Conservation (phyloP, 768 basidiomycete species). For the Pulveroboletus ravenelii region DNA sequence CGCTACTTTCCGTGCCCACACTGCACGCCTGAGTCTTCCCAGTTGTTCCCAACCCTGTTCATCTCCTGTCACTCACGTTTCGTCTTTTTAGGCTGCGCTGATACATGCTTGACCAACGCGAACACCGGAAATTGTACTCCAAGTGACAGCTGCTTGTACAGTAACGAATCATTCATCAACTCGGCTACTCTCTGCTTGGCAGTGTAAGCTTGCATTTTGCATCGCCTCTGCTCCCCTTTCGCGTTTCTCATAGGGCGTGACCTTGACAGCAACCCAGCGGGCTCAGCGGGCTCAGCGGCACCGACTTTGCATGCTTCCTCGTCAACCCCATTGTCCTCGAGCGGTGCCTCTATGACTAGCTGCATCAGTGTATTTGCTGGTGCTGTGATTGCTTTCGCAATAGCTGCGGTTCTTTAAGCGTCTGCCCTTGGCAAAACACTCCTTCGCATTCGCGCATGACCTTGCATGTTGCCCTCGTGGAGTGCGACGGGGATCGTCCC, state of each 20-base stretch:
- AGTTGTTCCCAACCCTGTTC: constrained; percentile 14
- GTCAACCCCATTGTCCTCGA: constrained; percentile 1
- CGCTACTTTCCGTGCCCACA: constrained; percentile 17
- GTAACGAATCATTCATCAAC: constrained; percentile 40
- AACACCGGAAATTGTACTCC: constrained; percentile 41
- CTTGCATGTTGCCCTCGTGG: neutral
- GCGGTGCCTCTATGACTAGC: constrained; percentile 4
- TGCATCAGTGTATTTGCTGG: constrained; percentile 9
- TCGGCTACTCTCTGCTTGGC: constrained; percentile 44
- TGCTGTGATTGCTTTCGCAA: constrained; percentile 6
- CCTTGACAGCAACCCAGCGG: constrained; percentile 29
- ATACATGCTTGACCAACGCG: constrained; percentile 42
- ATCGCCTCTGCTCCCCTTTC: neutral
- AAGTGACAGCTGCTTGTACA: constrained; percentile 58
- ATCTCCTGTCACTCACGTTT: neutral
- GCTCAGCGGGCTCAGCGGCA: constrained; percentile 10
- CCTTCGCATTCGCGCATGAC: neutral
- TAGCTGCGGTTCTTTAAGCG: constrained; percentile 13
- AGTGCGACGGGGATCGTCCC: neutral
- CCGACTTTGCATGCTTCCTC: constrained; percentile 1
- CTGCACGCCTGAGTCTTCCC: constrained; percentile 19
- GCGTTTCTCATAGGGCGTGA: constrained; percentile 44
- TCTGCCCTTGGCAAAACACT: neutral
- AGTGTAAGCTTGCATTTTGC: constrained; percentile 38
- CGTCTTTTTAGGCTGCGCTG: constrained; percentile 44